Conservation (phyloP, 176 grass and related monocot species). For the Raddia distichophylla region DNA sequence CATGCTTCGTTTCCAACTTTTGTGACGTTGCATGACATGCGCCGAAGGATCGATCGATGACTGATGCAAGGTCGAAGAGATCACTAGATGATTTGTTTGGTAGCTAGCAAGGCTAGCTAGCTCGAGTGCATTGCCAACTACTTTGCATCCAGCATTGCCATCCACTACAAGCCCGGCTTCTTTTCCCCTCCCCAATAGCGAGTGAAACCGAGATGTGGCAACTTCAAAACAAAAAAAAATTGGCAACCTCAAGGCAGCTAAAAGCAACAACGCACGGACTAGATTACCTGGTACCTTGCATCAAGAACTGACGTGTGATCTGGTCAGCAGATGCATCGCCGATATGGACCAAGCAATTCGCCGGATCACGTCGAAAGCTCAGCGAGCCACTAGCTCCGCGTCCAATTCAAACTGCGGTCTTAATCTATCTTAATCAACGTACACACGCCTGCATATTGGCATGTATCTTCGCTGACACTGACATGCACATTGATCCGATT, state of each 20-base stretch:
- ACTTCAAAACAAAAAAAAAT: too few relatives aligned
- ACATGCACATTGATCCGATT: neutral
- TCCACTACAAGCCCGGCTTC: slow-evolving; percentile 7
- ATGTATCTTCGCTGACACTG: neutral
- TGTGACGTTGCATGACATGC: neutral
- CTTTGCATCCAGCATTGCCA: neutral
- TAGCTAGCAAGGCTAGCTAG: neutral
- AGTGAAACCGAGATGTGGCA: neutral
- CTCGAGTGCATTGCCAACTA: neutral
- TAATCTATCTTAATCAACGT: neutral
- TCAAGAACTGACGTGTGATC: neutral
- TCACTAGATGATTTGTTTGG: neutral
- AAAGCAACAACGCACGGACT: neutral
- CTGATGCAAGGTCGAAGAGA: neutral
- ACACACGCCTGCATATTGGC: neutral
- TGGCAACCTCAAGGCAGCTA: neutral
- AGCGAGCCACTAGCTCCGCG: slow-evolving; percentile 3
- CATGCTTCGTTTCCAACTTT: neutral
- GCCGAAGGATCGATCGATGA: too few relatives aligned
- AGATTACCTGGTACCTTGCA: neutral
- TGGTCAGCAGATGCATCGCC: neutral
- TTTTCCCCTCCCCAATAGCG: neutral
- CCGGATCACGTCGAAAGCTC: slow-evolving; percentile 17
- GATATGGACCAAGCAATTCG: slow-evolving; percentile 10
- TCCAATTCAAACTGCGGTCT: neutral